Evolutionary conservation across 106 monocot species (phyloP).

Genomic region (Gastrodia elata): DNA sequence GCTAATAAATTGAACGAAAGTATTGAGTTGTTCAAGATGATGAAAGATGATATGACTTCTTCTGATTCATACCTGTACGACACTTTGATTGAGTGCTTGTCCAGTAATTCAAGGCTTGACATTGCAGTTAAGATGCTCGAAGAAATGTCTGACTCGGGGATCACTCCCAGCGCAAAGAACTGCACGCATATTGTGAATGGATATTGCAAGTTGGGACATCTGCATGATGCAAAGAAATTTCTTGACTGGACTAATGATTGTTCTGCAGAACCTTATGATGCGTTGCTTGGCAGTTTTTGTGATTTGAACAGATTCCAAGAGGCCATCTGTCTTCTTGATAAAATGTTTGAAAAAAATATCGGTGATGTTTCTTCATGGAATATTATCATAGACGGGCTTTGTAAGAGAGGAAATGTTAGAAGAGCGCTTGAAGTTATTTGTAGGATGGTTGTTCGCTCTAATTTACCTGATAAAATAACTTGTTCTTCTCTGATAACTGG

Average conservation of each 20-base stretch:
- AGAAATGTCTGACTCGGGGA: slow-evolving; percentile 26
- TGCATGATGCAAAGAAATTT: slow-evolving; percentile 33
- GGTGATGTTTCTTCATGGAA: slow-evolving; percentile 40
- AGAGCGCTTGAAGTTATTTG: slow-evolving; percentile 46
- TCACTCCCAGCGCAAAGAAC: slow-evolving; percentile 17
- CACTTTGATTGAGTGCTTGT: slow-evolving; percentile 26
- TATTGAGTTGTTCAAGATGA: slow-evolving; percentile 31
- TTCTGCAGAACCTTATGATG: slow-evolving; percentile 33
- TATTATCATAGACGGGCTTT: slow-evolving; percentile 30
- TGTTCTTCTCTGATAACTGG: slow-evolving; percentile 43
- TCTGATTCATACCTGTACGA: slow-evolving; percentile 18
- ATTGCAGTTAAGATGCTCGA: slow-evolving; percentile 36
- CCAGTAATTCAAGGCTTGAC: slow-evolving; percentile 26
- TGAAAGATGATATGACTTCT: slow-evolving; percentile 25
- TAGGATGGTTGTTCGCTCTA: slow-evolving; percentile 47
- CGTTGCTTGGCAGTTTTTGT: slow-evolving; percentile 39
- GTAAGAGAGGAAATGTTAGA: slow-evolving; percentile 20
- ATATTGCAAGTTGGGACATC: slow-evolving; percentile 36
- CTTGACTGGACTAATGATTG: slow-evolving; percentile 17
- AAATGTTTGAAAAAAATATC: slow-evolving; percentile 20
- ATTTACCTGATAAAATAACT: slow-evolving; percentile 22
- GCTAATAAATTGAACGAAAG: slow-evolving; percentile 31
- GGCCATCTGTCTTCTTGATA: slow-evolving; percentile 23
- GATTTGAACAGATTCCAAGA: slow-evolving; percentile 15
- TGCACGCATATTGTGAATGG: slow-evolving; percentile 31